phyloP scores from a whole-genome alignment of 2,329 filamentous ascomycete species.

The Arthrobotrys megalospora region DNA sequence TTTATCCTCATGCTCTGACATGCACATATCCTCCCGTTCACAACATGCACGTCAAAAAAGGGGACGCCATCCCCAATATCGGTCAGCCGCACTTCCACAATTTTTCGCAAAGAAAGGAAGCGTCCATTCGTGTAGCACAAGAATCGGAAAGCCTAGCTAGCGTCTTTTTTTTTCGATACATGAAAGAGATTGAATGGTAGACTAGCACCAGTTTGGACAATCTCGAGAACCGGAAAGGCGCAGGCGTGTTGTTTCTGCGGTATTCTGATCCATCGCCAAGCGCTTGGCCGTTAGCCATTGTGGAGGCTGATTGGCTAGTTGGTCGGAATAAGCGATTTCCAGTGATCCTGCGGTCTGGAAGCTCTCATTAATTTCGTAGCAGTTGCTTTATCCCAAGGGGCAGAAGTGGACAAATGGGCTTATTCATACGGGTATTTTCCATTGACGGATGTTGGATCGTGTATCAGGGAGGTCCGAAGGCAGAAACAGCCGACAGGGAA shows the following conservation, averaged over 20 bases:
- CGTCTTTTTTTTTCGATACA: not conserved
- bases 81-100: slow-evolving; percentile 40
- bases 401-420: slow-evolving; percentile 15
- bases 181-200: slow-evolving; percentile 21
- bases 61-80: slow-evolving; percentile 4
- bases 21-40: slow-evolving; percentile 8
- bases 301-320: slow-evolving; percentile 25
- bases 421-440: slow-evolving; percentile 26
- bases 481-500: slow-evolving; percentile 16
- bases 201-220: slow-evolving; percentile 20
- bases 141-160: not conserved
- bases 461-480: not conserved
- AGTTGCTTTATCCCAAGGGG: slow-evolving; percentile 29
- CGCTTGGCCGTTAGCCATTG: slow-evolving; percentile 32
- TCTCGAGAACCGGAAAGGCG: slow-evolving; percentile 10
- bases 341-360: slow-evolving; percentile 24
- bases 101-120: slow-evolving; percentile 24
- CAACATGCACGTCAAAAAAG: slow-evolving; percentile 26
- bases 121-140: slow-evolving; percentile 7
- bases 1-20: slow-evolving; percentile 33
- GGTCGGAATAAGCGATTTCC: slow-evolving; percentile 38
- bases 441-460: slow-evolving; percentile 1
- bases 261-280: slow-evolving; percentile 54
- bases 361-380: slow-evolving; percentile 16
- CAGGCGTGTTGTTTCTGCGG: slow-evolving; percentile 46